Evolutionary conservation across 148 eudicot genomes (phyloP), one percentile per base, ranked within the genome.

Genomic region (Fagopyrum esculentum): DNA sequence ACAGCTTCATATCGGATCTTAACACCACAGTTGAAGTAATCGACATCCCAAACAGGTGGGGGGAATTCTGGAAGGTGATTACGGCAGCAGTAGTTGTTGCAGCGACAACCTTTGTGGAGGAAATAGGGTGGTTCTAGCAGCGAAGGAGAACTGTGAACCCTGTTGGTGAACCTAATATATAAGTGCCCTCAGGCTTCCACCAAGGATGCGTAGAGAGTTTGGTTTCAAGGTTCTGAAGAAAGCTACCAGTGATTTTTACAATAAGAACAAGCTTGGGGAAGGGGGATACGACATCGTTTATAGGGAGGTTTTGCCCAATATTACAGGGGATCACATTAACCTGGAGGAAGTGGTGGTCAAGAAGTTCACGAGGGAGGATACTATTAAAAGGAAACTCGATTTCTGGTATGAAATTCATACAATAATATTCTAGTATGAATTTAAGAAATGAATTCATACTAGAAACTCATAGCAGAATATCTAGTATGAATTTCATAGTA

Each of bases 261-360:
- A 85, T 51, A 87, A 81, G 83, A 80, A 81, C 60, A 88, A 83
- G 79, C 78, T 91, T 5, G 98, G 98, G 4, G 83, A 88, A 76
- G 98, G 98, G 2, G 97, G 90, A 0, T 91, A 72, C 54, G 98
- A 93, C 3, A 88, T 86, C 3, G 97, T 93, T 0, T 93, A 87
- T 22, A 82, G 46, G 74, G 98, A 95, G 30, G 16, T 59, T 1
- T 51, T 91, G 45, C 77, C 77, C 0, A 56, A 22, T 22, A 22
- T 22, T 22, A 22, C 26, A 22, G 26, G 26, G 26, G 26, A 22
- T 22, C 26, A 22, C 26, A 22, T 0, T 22, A 22, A 22, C 17
- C 46, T 91, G 87, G 73, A 78, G 85, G 95, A 88, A 71, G 88
- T 94, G 51, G 98, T 97, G 0, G 93, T 94, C 3, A 94, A 94